A percentile compares a stretch with the other conserved stretches of the same genome.
phyloP scores from a whole-genome alignment of 176 grass and related monocot species.

The Juncus effusus region DNA sequence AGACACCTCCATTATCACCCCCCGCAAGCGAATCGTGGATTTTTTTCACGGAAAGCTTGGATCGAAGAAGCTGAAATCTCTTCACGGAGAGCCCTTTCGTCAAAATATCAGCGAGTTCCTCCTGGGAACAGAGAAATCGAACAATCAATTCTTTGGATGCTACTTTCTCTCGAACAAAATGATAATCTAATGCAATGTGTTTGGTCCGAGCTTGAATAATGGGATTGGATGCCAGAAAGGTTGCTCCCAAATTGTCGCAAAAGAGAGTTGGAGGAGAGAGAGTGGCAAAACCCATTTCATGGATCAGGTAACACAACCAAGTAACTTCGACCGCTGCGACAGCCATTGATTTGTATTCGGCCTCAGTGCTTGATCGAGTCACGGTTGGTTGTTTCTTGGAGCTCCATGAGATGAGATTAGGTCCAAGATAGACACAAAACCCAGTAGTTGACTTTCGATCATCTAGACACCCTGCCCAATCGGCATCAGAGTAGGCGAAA shows the following conservation, averaged over 20 bases:
- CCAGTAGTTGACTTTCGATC: background rate
- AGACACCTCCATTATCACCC: too few species aligned
- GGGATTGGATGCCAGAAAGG: background rate
- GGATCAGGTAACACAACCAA: background rate
- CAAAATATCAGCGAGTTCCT: background rate
- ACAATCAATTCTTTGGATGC: background rate
- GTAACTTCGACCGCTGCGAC: background rate
- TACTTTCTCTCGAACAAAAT: slow-evolving; percentile 6
- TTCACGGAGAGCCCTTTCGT: too few species aligned
- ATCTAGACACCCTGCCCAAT: slow-evolving; percentile 9
- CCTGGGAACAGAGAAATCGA: background rate
- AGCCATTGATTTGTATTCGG: background rate
- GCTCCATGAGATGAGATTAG: background rate
- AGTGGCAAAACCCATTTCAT: background rate
- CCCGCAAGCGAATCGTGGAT: too few species aligned
- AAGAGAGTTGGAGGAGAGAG: background rate
- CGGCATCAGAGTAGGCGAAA: background rate
- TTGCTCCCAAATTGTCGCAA: background rate
- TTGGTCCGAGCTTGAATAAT: slow-evolving; percentile 9
- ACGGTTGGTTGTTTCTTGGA: slow-evolving; percentile 7
- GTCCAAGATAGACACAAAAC: background rate
- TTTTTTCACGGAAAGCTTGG: too few species aligned
- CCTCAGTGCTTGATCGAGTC: background rate
- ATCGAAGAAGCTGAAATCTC: too few species aligned
- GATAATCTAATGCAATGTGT: background rate